A percentile compares a stretch with the other conserved stretches of the same genome.
Evolutionary conservation across 805 yeast genomes (phyloP).

Genomic region (Wickerhamomyces mucosus): DNA sequence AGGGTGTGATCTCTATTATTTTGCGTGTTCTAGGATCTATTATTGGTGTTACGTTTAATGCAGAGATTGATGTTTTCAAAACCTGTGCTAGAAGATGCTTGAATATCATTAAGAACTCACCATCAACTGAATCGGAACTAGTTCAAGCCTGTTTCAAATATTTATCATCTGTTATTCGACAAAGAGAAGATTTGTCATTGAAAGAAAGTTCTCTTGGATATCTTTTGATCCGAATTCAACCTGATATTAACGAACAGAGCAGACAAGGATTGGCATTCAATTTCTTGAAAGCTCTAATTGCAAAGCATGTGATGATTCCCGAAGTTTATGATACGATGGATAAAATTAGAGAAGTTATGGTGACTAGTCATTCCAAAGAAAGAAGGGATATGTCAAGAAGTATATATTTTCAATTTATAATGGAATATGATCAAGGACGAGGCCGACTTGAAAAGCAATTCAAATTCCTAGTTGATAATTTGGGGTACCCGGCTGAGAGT

Average conservation of each 20-base stretch:
- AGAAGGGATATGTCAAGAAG: conserved; percentile 80
- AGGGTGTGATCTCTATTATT: conserved; percentile 63
- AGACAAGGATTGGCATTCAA: conserved; percentile 83
- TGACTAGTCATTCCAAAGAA: conserved; percentile 76
- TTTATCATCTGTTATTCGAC: conserved; percentile 62
- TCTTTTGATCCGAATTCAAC: conserved; percentile 60
- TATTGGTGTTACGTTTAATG: conserved; percentile 53
- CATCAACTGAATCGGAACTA: conserved; percentile 67
- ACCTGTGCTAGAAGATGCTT: conserved; percentile 52
- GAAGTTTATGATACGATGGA: conserved; percentile 89
- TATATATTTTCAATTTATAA: conserved; percentile 72
- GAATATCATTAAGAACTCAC: conserved; percentile 60
- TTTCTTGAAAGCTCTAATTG: conserved; percentile 68
- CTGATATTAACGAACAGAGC: conserved; percentile 85
- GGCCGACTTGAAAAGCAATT: conserved; percentile 79
- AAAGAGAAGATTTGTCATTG: conserved; percentile 52
- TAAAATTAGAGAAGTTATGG: conserved; percentile 71
- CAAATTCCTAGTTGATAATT: conserved; percentile 67
- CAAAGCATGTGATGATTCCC: conserved; percentile 67
- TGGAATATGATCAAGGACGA: conserved; percentile 91
- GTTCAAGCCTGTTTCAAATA: conserved; percentile 74
- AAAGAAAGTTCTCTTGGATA: conserved; percentile 68
- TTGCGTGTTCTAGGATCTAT: conserved; percentile 52
- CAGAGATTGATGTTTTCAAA: conserved; percentile 40
- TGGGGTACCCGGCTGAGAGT: conserved; percentile 73